These are phyloP conservation scores for Cudoniella acicularis DNA, from an alignment of 495 filamentous ascomycete genomes.

Conservation along the genomic window DNA sequence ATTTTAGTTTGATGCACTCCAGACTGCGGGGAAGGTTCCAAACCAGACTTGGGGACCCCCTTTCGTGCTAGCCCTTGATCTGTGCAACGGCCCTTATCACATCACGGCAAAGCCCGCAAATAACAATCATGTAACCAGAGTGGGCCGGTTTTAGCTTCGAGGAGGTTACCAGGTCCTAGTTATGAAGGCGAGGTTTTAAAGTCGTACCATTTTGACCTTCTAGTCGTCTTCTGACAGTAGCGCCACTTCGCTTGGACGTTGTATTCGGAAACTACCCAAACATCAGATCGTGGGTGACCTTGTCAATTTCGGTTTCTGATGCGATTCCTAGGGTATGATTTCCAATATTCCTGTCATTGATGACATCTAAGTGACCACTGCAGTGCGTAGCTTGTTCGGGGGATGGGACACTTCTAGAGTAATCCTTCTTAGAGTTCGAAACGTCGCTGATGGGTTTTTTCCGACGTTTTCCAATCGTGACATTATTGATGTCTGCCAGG, in stretches of 20 bases:
- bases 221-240: neutral
- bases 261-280: neutral
- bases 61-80: too few species aligned
- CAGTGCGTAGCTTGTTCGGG: too few species aligned
- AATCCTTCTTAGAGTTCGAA: neutral
- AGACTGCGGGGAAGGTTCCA: neutral
- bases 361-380: too few species aligned
- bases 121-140: neutral
- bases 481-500: neutral
- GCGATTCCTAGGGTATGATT: neutral
- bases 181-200: neutral
- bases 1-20: neutral
- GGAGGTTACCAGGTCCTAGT: too few species aligned
- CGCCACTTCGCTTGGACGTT: neutral
- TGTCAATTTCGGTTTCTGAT: neutral
- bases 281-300: neutral
- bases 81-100: too few species aligned
- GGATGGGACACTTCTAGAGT: neutral
- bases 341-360: too few species aligned
- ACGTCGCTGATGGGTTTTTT: neutral
- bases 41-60: neutral
- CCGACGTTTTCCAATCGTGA: neutral
- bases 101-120: too few species aligned
- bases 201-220: neutral
- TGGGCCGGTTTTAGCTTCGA: neutral